These are phyloP conservation scores for Hanseniaspora pseudoguilliermondii DNA, from an alignment of 805 yeast species.

Conservation along the genomic window DNA sequence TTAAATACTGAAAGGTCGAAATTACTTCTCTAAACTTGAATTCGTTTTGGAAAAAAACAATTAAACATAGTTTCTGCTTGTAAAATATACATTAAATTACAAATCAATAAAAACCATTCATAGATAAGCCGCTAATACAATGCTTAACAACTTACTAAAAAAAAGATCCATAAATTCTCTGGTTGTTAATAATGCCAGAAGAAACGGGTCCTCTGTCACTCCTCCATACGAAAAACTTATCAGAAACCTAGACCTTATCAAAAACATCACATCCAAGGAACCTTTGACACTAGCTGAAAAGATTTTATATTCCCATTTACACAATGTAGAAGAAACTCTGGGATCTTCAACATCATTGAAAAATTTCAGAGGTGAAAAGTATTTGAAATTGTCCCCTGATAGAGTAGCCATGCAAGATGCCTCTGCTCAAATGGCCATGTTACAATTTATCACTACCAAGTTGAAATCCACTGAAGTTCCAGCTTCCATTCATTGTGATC, in stretches of 20 bases:
- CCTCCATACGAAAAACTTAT: constrained; percentile 81
- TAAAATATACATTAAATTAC: too few species aligned
- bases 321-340: constrained; percentile 73
- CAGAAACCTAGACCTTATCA: constrained; percentile 49
- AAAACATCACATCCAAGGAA: constrained; percentile 46
- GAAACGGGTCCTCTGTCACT: constrained; percentile 24
- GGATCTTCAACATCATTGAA: constrained; percentile 33
- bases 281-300: constrained; percentile 94
- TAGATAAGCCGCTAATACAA: not conserved
- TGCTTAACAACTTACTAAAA: constrained; percentile 3
- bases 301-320: constrained; percentile 82
- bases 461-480: constrained; percentile 81
- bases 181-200: not conserved
- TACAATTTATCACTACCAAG: constrained; percentile 96
- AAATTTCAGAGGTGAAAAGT: constrained; percentile 71
- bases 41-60: too few species aligned
- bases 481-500: constrained; percentile 94
- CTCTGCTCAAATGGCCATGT: constrained; percentile 97
- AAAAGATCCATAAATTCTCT: not conserved
- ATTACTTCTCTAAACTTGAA: too few species aligned
- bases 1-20: too few species aligned
- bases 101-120: not conserved
- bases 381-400: constrained; percentile 88
- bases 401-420: constrained; percentile 99
- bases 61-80: too few species aligned